Percentiles rank a stretch among this genome's conserved stretches.
phyloP scores from a whole-genome alignment of 2,329 filamentous ascomycete species.

The Diplodia seriata region DNA sequence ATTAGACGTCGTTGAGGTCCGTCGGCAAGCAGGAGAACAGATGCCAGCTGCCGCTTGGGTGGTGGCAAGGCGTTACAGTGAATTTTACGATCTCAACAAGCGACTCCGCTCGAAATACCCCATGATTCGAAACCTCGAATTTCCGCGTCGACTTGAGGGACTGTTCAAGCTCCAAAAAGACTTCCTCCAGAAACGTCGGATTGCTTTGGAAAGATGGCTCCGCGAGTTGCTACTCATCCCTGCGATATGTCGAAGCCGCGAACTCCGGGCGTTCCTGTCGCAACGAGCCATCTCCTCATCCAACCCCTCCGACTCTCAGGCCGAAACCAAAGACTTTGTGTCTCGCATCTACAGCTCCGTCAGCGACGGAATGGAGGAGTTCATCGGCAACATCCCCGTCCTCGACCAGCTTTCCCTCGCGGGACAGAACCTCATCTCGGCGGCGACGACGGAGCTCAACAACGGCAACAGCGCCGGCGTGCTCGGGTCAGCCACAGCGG shows the following conservation, averaged over 20 bases:
- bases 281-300: constrained; percentile 78
- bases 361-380: constrained; percentile 97
- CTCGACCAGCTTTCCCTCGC: constrained; percentile 92
- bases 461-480: constrained; percentile 38
- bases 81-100: constrained; percentile 95
- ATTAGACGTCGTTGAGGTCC: constrained; percentile 83
- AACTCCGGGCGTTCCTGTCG: constrained; percentile 89
- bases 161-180: constrained; percentile 97
- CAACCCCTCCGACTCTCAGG: constrained; percentile 68
- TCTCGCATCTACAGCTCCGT: constrained; percentile 95
- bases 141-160: constrained; percentile 81
- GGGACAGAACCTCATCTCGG: constrained; percentile 87
- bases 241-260: constrained; percentile 91
- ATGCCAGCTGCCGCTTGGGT: constrained; percentile 97
- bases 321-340: constrained; percentile 78
- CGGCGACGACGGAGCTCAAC: constrained; percentile 64
- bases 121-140: constrained; percentile 87
- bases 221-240: constrained; percentile 78
- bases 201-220: constrained; percentile 85
- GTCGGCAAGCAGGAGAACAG: constrained; percentile 87
- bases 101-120: constrained; percentile 83
- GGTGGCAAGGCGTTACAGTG: constrained; percentile 90
- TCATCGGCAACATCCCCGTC: constrained; percentile 93
- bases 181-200: constrained; percentile 86
- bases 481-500: constrained; percentile 46